Evolutionary conservation across 2,329 filamentous ascomycete species (phyloP).

Genomic region (Coniochaeta sp.): DNA sequence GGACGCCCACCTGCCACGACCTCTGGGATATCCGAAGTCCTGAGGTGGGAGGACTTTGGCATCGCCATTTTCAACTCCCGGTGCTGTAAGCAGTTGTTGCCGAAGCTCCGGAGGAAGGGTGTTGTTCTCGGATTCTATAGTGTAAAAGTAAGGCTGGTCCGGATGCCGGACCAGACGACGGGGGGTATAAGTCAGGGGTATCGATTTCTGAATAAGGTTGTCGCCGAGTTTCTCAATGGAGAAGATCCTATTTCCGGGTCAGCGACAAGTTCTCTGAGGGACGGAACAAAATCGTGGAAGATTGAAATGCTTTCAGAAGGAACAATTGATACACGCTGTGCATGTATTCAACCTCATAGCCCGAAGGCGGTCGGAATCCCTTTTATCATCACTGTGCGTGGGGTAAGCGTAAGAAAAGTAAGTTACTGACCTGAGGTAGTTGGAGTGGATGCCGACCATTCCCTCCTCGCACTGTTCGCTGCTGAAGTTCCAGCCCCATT

Average conservation of each 20-base stretch:
- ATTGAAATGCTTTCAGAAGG: constrained; percentile 67
- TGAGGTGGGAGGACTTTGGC: constrained; percentile 63
- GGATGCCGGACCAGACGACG: constrained; percentile 83
- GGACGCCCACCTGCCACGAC: constrained; percentile 84
- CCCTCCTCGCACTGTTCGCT: constrained; percentile 91
- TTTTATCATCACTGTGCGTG: constrained; percentile 57
- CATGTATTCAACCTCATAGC: constrained; percentile 53
- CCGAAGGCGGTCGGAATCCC: constrained; percentile 47
- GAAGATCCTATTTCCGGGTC: constrained; percentile 62
- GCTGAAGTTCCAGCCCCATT: constrained; percentile 95
- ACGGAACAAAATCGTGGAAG: constrained; percentile 7
- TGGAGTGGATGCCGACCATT: constrained; percentile 87
- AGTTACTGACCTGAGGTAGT: constrained; percentile 72
- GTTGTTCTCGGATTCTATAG: constrained; percentile 90
- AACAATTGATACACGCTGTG: constrained; percentile 73
- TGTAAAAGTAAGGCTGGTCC: constrained; percentile 84
- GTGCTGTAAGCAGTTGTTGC: constrained; percentile 66
- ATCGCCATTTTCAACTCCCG: constrained; percentile 64
- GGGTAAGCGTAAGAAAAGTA: constrained; percentile 20
- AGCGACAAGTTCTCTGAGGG: constrained; percentile 14
- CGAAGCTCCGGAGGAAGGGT: constrained; percentile 75
- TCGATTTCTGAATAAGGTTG: constrained; percentile 79
- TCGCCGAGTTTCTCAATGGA: constrained; percentile 80
- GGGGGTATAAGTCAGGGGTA: constrained; percentile 84
- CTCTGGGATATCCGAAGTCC: constrained; percentile 85